Conservation (phyloP, 352 stramenopile species). For the Globisporangium abappressorium region DNA sequence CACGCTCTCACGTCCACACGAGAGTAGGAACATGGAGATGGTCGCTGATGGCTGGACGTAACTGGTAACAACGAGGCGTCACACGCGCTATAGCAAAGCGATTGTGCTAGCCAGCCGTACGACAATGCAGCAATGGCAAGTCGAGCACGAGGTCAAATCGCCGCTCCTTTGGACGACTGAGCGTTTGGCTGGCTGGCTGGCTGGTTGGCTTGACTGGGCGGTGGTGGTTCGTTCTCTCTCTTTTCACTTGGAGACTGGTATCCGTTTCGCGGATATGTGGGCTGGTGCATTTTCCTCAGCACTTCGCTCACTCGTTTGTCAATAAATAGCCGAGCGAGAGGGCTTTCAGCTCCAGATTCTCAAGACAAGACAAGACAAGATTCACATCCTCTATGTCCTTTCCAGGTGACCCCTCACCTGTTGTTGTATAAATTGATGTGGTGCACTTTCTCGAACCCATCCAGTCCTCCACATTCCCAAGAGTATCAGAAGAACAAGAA, state of each 20-base stretch:
- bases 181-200: not conserved
- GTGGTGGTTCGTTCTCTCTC: not conserved
- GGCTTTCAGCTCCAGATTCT: not conserved
- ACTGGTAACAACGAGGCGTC: too few species aligned
- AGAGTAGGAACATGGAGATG: slow-evolving; percentile 33
- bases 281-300: not conserved
- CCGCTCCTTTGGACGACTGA: not conserved
- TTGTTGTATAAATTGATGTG: too few species aligned
- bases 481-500: too few species aligned
- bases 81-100: too few species aligned
- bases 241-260: not conserved
- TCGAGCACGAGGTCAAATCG: too few species aligned
- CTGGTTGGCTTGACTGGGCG: not conserved
- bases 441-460: too few species aligned
- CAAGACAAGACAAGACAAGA: not conserved
- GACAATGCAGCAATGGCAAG: not conserved
- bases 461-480: too few species aligned
- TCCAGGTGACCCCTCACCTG: too few species aligned
- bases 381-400: too few species aligned
- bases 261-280: not conserved
- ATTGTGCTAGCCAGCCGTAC: not conserved
- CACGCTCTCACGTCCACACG: slow-evolving; percentile 32
- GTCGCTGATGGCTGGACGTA: not conserved
- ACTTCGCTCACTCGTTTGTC: not conserved
- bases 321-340: slow-evolving; percentile 3